Base-by-base conservation (phyloP, 805 yeast genomes). In the Jamesozyma hellenica region DNA sequence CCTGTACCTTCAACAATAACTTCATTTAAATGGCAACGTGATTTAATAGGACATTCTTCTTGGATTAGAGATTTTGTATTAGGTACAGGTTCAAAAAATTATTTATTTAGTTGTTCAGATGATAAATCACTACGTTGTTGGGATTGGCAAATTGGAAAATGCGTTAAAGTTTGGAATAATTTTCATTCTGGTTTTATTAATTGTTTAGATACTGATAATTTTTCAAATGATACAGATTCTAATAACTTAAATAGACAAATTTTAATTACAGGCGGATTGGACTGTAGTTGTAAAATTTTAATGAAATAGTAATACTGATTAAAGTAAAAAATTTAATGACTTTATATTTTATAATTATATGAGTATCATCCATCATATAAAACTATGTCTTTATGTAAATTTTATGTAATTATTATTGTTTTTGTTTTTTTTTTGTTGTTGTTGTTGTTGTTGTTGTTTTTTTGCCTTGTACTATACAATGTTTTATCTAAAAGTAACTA, bases 111-210 rank as follows among this genome's bases (percentile, higher is more conserved):
- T 34, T 79, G 82, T 14, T 70, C 88, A 14, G 97, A 88, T 58
- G 96, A 88, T 58, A 77, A 77, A 46, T 65, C 77, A 1, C 71
- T 88, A 27, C 72, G 77, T 42, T 61, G 84, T 15, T 88, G 96
- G 96, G 90, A 87, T 65, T 56, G 79, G 34, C 58, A 63, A 14
- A 62, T 60, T 3, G 66, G 65, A n/a, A 66, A 59, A 35, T 74
- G 79, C 28, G 61, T 75, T 2, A 61, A 71, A 35, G 67, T 75
- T 1, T 64, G 85, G 35, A 57, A 55, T 3, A 77, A 73, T 36
- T 67, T 69, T 0, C 95, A 86, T 57, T 78, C 75, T n/a, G 87
- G 83, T 21, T 88, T 87, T 59, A 72, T 87, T 2, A 82, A 77
- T 47, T 67, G 74, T 35, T 61, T 86, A 8, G 61, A 42, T 14